phyloP scores from a whole-genome alignment of 345 rosid genomes.

The Euphorbia pulcherrima region DNA sequence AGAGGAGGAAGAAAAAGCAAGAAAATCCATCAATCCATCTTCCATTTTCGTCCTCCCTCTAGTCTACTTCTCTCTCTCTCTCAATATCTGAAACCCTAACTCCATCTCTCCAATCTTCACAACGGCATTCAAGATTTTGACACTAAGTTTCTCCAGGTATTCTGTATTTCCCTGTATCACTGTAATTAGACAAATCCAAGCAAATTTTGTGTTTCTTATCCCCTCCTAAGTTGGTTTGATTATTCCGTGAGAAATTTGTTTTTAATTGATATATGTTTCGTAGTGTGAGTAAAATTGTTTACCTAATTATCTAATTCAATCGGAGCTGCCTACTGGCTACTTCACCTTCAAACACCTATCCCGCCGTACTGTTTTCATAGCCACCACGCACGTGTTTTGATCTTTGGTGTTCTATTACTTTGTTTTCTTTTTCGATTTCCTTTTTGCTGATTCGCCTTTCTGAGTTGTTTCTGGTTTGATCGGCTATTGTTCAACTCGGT shows the following conservation, averaged over 20 bases:
- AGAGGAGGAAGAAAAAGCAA: not conserved
- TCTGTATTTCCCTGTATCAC: not conserved
- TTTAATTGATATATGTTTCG: no score
- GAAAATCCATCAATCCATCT: not conserved
- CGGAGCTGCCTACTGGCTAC: not conserved
- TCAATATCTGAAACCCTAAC: not conserved
- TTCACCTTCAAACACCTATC: not conserved
- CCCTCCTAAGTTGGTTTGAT: not conserved
- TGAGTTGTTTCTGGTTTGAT: not conserved
- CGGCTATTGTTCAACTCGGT: not conserved
- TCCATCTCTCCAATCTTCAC: not conserved
- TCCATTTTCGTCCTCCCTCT: not conserved
- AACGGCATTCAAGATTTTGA: not conserved
- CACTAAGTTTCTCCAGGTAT: not conserved
- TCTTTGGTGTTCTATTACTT: not conserved
- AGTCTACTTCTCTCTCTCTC: not conserved
- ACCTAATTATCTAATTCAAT: not conserved
- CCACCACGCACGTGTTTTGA: not conserved
- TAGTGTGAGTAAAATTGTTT: not conserved
- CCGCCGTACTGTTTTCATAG: not conserved
- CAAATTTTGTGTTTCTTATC: not conserved
- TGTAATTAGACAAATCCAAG: no score
- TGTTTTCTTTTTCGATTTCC: not conserved
- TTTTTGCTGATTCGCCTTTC: not conserved
- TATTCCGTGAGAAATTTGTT: no score